Base-by-base conservation (phyloP, 1,284 basidiomycete species). In the Stygiomarasmius scandens region DNA sequence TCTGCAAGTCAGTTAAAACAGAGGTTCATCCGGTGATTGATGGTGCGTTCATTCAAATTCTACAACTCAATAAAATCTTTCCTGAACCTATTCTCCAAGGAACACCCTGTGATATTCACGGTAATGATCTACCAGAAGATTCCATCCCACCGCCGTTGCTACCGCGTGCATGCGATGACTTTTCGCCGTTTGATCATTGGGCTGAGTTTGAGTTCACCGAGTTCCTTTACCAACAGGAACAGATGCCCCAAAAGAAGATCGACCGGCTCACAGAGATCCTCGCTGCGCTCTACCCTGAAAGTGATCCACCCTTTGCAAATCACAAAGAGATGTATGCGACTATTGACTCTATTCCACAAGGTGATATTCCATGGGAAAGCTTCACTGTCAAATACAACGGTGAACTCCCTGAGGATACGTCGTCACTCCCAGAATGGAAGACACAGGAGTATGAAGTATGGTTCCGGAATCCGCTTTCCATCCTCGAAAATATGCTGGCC, bases 401-500 rank as follows among this genome's bases (percentile, higher is more conserved):
- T 1, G 58, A 55, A 16, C 23, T 56, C 6, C n/a, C n/a, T n/a
- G 32, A 43, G 8, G 36, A 58, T 16, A 50, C 9, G 52, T 61
- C 10, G 12, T n/a, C n/a, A n/a, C n/a, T n/a, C n/a, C n/a, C n/a
- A n/a, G n/a, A 52, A 32, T 66, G 67, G 67, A 66, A 61, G 52
- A 12, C 9, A 0, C 22, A 53, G 3, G 8, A 55, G 23, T 67
- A 65, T 50, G 61, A 68, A 10, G 60, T 71, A 6, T 69, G 64
- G 61, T 68, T 58, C 49, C 52, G 64, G 2, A 61, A 70, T 29
- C 65, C 68, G 3, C 56, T 29, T 0, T 68, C 4, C 34, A 56
- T 11, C 58, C 58, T 2, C 59, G 59, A 16, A n/a, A n/a, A n/a
- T n/a, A n/a, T n/a, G n/a, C 47, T 72, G 2, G 55, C 44, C 1